phyloP scores from a whole-genome alignment of 257 asterid genomes.

The Lycium ferocissimum region DNA sequence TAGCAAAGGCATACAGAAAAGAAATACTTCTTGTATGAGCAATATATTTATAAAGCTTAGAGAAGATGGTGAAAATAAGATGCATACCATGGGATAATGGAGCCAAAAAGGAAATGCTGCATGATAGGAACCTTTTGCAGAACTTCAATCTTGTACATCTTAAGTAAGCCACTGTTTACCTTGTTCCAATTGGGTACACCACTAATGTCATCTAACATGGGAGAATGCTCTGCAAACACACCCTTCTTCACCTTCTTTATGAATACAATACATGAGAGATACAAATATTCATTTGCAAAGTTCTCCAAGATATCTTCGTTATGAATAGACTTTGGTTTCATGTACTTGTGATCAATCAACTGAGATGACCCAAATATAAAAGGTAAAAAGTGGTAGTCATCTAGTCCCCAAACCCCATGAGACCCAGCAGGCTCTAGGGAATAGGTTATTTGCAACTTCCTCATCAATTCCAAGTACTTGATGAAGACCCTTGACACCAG shows the following conservation, averaged over 20 bases:
- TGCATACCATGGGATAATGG: slow-evolving; percentile 84
- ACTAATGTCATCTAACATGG: slow-evolving; percentile 95
- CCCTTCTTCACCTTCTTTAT: slow-evolving; percentile 95
- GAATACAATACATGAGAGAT: slow-evolving; percentile 76
- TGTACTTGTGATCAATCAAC: slow-evolving; percentile 90
- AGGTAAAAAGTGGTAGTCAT: slow-evolving; percentile 93
- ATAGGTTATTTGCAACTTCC: slow-evolving; percentile 81
- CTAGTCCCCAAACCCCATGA: slow-evolving; percentile 99
- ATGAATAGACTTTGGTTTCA: slow-evolving; percentile 97
- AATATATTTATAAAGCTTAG: not conserved
- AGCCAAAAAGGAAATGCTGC: slow-evolving; percentile 96
- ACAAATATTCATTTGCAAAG: slow-evolving; percentile 74
- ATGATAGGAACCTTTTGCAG: slow-evolving; percentile 94
- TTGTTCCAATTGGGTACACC: slow-evolving; percentile 92
- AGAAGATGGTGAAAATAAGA: not conserved
- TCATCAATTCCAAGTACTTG: slow-evolving; percentile 88
- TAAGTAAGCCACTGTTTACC: slow-evolving; percentile 88
- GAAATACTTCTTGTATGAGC: not conserved
- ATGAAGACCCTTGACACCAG: slow-evolving; percentile 73
- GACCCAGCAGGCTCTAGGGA: slow-evolving; percentile 94
- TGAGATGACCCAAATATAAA: slow-evolving; percentile 90
- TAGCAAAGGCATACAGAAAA: not conserved
- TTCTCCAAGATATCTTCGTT: slow-evolving; percentile 88
- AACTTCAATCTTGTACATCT: slow-evolving; percentile 94
- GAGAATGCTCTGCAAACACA: slow-evolving; percentile 91